Percentiles rank a stretch among this genome's conserved stretches.
Conservation (phyloP, 306 rosid species). For the Arachis hypogaea region DNA sequence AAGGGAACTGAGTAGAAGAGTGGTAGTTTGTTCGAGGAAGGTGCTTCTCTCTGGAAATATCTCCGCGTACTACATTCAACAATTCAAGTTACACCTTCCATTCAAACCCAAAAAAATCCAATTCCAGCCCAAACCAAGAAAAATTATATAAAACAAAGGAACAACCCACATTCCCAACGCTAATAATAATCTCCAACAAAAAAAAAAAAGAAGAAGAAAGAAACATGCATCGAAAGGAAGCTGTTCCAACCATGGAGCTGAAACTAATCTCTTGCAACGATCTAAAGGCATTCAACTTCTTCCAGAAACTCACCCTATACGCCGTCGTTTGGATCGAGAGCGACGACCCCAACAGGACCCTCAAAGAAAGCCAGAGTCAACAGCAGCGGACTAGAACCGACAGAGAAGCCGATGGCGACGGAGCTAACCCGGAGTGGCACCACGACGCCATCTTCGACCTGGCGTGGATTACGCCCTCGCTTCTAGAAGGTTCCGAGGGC, state of each 20-base stretch:
- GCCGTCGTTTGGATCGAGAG: slow-evolving; percentile 44
- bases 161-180: background rate
- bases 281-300: slow-evolving; percentile 57
- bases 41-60: background rate
- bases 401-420: slow-evolving; percentile 30
- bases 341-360: slow-evolving; percentile 31
- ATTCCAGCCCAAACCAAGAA: background rate
- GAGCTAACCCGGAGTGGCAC: slow-evolving; percentile 56
- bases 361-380: slow-evolving; percentile 35
- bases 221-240: slow-evolving; percentile 25
- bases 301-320: slow-evolving; percentile 66
- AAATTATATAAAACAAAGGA: background rate
- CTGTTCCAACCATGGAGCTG: slow-evolving; percentile 45
- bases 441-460: slow-evolving; percentile 41
- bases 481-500: background rate
- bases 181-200: too few species aligned
- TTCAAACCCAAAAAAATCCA: background rate
- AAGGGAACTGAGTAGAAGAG: background rate
- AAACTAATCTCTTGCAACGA: slow-evolving; percentile 54
- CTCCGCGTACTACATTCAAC: background rate
- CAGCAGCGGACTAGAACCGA: slow-evolving; percentile 40
- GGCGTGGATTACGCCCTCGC: slow-evolving; percentile 17
- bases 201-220: too few species aligned
- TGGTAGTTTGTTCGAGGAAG: background rate
- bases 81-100: slow-evolving; percentile 8